These are phyloP conservation scores for Pseudevernia furfuracea DNA, from an alignment of 495 filamentous ascomycete genomes.

Conservation along the genomic window DNA sequence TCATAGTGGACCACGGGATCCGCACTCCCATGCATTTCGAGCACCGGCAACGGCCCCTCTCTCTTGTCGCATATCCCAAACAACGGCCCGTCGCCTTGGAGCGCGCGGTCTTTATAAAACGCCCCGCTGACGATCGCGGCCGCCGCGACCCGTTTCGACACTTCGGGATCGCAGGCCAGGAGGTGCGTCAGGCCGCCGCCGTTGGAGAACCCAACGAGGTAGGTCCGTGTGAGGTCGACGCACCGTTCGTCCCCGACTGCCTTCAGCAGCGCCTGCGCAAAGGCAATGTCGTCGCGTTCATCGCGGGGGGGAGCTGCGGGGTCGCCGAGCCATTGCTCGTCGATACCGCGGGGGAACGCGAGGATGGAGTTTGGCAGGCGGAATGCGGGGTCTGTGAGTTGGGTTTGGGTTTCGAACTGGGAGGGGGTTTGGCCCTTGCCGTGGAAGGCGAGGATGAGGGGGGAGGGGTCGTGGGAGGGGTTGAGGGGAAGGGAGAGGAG, in stretches of 20 bases:
- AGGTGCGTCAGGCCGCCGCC: slow-evolving; percentile 1
- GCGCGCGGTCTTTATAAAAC: neutral
- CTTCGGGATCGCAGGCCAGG: neutral
- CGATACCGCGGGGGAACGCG: neutral
- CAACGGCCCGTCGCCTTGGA: neutral
- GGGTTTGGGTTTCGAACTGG: slow-evolving; percentile 3
- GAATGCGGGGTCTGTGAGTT: neutral
- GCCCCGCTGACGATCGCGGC: slow-evolving; percentile 3
- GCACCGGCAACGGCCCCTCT: neutral
- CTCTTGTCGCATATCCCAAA: neutral
- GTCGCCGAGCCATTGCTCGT: slow-evolving; percentile 6
- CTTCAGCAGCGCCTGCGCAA: neutral
- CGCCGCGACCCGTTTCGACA: neutral
- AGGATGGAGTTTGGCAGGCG: neutral
- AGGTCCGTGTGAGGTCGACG: neutral
- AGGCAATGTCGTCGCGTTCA: slow-evolving; percentile 2
- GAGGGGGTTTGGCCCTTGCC: slow-evolving; percentile 5
- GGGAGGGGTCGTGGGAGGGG: neutral
- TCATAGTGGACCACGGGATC: slow-evolving; percentile 6
- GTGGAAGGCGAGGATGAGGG: slow-evolving; percentile 11
- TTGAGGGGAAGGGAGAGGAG: neutral
- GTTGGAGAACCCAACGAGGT: slow-evolving; percentile 5
- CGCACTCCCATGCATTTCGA: slow-evolving; percentile 4
- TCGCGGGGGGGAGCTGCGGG: neutral
- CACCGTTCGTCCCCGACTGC: neutral